Evolutionary conservation across 2,329 filamentous ascomycete species (phyloP), one percentile per base, ranked within the genome.

Genomic region (Cladophialophora immunda): DNA sequence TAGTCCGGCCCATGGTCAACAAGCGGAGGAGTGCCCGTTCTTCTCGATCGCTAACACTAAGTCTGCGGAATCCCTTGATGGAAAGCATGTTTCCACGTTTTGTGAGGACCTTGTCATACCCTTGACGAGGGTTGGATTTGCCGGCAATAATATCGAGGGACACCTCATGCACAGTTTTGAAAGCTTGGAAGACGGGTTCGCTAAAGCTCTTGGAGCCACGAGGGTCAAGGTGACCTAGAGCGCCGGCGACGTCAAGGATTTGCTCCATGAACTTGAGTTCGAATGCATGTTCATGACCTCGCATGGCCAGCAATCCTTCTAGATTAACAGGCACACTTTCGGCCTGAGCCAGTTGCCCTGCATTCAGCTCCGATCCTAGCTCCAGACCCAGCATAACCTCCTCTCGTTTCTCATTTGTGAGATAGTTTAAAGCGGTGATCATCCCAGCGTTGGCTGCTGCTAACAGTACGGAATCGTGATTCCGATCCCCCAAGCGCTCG

Each of bases 341-440:
- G 1, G 75, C 79, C 62, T 81, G 79, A 2, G 76, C 78, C 2
- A 81, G 61, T 66, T 81, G 79, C 1, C 76, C 75, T 17, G 79
- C 75, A 67, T 80, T 80, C 56, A 81, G 72, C 22, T 75, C 71
- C 15, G 76, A 74, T 3, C 78, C 79, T 19, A 80, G 72, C 60
- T 75, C 69, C 15, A 81, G 71, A 17, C 76, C 75, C 19, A 73
- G 72, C 58, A 80, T 70, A 30, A 81, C 65, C 36, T 77, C 72
- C n/a, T 68, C 63, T 22, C 63, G 69, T 36, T 66, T 65, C 9
- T 53, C 27, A 13, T 57, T 30, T 2, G 71, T 47, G 11, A 80
- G 70, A n/a, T 65, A 71, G 17, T 73, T 64, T 3, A 80, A 41
- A n/a, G 71, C 73, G 3, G 68, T 64, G 1, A 80, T 63, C n/a